Evolutionary conservation across 2,329 filamentous ascomycete species (phyloP).

Genomic region (Shiraia bambusicola): DNA sequence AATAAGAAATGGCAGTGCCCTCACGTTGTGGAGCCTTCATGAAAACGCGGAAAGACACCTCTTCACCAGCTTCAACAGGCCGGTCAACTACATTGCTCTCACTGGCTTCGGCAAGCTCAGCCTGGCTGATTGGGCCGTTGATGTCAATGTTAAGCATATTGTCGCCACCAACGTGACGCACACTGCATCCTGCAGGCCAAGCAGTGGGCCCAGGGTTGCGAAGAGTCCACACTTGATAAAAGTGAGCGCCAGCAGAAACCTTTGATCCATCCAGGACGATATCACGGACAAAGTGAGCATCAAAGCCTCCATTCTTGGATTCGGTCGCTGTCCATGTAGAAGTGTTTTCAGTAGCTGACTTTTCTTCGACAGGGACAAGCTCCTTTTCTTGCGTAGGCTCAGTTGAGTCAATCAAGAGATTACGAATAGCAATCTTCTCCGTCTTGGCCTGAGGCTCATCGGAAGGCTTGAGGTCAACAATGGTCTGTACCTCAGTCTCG

Average conservation of each 20-base stretch:
- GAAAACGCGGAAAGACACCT: conserved; percentile 77
- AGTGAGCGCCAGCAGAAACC: conserved; percentile 69
- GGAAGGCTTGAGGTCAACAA: conserved; percentile 60
- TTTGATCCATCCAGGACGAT: conserved; percentile 75
- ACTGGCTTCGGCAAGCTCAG: conserved; percentile 73
- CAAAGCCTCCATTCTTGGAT: conserved; percentile 45
- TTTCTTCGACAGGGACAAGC: conserved; percentile 15
- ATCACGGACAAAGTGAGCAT: conserved; percentile 75
- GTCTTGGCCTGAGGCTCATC: conserved; percentile 46
- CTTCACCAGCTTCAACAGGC: conserved; percentile 70
- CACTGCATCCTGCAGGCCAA: conserved; percentile 88
- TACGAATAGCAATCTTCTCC: conserved; percentile 46
- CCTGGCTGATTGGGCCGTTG: conserved; percentile 73
- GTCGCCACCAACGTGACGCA: conserved; percentile 90
- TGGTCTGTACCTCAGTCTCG: conserved; percentile 66
- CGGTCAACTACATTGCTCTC: conserved; percentile 77
- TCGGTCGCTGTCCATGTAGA: conserved; percentile 9
- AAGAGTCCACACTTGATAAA: conserved; percentile 89
- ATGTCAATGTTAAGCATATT: conserved; percentile 93
- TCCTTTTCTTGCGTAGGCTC: conserved; percentile 39
- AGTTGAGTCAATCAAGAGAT: conserved; percentile 39
- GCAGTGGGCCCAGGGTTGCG: conserved; percentile 75
- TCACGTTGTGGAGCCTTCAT: conserved; percentile 77
- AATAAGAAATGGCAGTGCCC: conserved; percentile 89
- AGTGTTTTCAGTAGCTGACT: conserved; percentile 14